Base-by-base conservation (phyloP, 148 eudicot species). In the Amaranthus cruentus region DNA sequence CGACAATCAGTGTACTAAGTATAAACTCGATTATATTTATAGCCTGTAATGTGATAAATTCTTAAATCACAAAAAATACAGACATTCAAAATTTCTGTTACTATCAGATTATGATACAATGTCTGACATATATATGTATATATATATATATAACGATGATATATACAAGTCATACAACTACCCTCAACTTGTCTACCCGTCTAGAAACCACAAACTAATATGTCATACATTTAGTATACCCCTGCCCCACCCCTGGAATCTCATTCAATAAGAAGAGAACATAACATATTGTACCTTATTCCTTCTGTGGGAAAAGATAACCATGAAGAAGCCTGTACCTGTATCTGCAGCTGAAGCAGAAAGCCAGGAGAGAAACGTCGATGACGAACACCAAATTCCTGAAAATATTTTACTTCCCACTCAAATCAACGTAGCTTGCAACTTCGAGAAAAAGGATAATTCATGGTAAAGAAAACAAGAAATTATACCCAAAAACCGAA, bases 371-470 rank as follows among this genome's bases (percentile, higher is more conserved):
- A 70, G 70, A 64, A 83, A 77, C 69, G 68, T 61, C 15, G 73
- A 77, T 28, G 77, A 79, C 49, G 14, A 59, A 15, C 14, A 66
- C 66, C 63, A 77, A 47, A 61, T 79, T 64, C 61, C 74, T 5
- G 77, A 60, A 46, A 68, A 75, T n/a, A 43, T 68, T 15, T 43
- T 84, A 43, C 68, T 80, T 76, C 82, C 95, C 15, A 68, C 72
- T 48, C 59, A 48, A 53, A 52, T 73, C 49, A 68, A 69, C 43
- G 66, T 68, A 18, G 82, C 76, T 47, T 78, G 76, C 43, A 80
- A 76, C 75, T 78, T 85, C 49, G 84, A 84, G 75, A 86, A 84
- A 80, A 83, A 76, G 55, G 90, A 84, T 47, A 54, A 80, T 54
- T 82, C 91, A 75, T 88, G 91, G 90, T 86, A 83, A 56, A 57